A percentile compares a stretch with the other conserved stretches of the same genome.
Conservation (phyloP, 352 stramenopile species). For the Phytophthora multivora region DNA sequence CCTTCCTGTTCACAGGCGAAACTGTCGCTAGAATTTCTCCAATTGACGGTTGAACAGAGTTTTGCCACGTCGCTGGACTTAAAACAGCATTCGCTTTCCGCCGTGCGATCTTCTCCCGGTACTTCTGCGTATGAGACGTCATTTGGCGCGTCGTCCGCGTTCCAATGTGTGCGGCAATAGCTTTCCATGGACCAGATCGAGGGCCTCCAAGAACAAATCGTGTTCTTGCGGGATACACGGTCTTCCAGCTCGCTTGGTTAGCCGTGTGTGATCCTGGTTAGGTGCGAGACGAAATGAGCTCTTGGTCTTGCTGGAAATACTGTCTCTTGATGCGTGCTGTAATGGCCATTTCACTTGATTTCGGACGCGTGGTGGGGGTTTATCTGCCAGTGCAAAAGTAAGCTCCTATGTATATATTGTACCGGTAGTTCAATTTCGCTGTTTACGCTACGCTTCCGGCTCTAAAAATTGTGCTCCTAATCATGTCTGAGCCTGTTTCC, state of each 20-base stretch:
- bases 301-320: constrained; percentile 34
- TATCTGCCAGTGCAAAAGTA: no score
- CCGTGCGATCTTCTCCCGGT: constrained; percentile 51
- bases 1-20: no score
- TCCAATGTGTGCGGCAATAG: constrained; percentile 44
- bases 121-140: constrained; percentile 53
- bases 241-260: constrained; percentile 25
- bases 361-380: no score
- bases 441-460: no score
- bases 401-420: no score
- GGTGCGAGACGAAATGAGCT: constrained; percentile 35
- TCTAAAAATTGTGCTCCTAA: no score
- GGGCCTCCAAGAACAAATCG: constrained; percentile 36
- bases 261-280: constrained; percentile 29
- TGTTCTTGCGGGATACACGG: constrained; percentile 37
- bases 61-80: neutral
- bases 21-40: no score
- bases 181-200: constrained; percentile 44
- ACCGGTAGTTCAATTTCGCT: no score
- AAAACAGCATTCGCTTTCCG: constrained; percentile 23
- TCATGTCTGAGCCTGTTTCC: no score
- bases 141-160: constrained; percentile 50
- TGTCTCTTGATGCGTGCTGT: constrained; percentile 35
- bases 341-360: constrained; percentile 5
- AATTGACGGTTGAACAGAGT: no score